Evolutionary conservation across 495 filamentous ascomycete genomes (phyloP).

Genomic region (Margaritispora aquatica): DNA sequence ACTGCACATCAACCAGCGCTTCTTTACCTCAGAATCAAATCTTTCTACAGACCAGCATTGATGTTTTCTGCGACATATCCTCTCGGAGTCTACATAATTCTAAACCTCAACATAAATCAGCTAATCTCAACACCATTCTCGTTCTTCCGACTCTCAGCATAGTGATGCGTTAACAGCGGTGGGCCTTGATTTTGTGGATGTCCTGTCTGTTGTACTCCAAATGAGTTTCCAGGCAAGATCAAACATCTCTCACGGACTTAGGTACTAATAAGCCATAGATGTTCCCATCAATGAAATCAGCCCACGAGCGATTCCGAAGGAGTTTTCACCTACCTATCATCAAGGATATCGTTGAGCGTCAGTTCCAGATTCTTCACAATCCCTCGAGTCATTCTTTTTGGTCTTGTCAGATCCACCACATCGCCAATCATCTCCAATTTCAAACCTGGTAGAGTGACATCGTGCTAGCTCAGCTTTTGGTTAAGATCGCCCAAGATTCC

Average conservation of each 20-base stretch:
- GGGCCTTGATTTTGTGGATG: background rate
- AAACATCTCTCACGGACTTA: background rate
- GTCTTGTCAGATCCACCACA: conserved; percentile 29
- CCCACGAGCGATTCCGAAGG: too few species aligned
- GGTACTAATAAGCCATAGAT: background rate
- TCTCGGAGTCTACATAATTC: too few species aligned
- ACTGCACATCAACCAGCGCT: too few species aligned
- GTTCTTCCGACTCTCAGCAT: conserved; percentile 2
- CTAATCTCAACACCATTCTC: background rate
- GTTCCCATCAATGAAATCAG: background rate
- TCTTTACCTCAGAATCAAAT: too few species aligned
- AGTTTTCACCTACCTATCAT: background rate
- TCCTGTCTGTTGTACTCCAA: background rate
- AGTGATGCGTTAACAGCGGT: background rate
- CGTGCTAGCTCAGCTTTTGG: background rate
- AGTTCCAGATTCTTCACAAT: conserved; percentile 24
- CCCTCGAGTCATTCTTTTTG: conserved; percentile 25
- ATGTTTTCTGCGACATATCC: too few species aligned
- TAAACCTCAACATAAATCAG: background rate
- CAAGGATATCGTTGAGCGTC: background rate
- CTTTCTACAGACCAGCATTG: too few species aligned
- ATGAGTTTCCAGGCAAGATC: background rate
- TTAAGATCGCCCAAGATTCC: conserved; percentile 23
- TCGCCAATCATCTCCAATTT: conserved; percentile 22
- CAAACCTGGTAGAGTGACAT: conserved; percentile 21